These are phyloP conservation scores for Verticillium dahliae DNA, from an alignment of 2,329 filamentous ascomycete genomes.

Conservation along the genomic window DNA sequence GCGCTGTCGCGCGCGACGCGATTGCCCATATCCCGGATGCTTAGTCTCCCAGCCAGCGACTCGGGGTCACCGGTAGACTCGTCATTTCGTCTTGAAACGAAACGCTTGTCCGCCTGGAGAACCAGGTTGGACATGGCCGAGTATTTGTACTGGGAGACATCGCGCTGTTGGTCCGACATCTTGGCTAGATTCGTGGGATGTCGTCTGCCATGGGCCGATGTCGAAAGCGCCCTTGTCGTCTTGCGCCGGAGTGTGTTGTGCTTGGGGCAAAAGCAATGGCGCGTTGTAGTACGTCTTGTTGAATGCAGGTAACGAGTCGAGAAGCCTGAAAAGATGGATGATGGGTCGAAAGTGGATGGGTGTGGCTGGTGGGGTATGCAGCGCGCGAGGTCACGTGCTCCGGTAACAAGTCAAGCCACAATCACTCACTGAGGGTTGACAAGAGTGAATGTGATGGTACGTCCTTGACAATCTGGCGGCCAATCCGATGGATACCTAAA, in stretches of 20 bases:
- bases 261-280: background rate
- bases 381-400: background rate
- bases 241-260: background rate
- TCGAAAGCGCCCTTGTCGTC: background rate
- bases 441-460: too few relatives aligned
- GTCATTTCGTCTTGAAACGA: slow-evolving; percentile 85
- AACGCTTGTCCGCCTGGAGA: slow-evolving; percentile 97
- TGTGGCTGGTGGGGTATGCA: background rate
- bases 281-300: background rate
- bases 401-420: background rate
- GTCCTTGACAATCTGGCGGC: too few relatives aligned
- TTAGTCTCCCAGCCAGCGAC: slow-evolving; percentile 89
- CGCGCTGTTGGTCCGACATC: slow-evolving; percentile 70
- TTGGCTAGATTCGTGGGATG: slow-evolving; percentile 22
- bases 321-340: slow-evolving; percentile 2
- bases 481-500: too few relatives aligned
- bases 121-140: slow-evolving; percentile 99
- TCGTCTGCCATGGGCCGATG: background rate
- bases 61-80: slow-evolving; percentile 96
- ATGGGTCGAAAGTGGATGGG: background rate
- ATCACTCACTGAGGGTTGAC: background rate
- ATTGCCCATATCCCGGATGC: slow-evolving; percentile 89
- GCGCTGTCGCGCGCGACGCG: slow-evolving; percentile 72
- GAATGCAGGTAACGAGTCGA: background rate
- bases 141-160: slow-evolving; percentile 98